Evolutionary conservation across 2,329 filamentous ascomycete genomes (phyloP), one percentile per base, ranked within the genome.

Genomic region (Colletotrichum musicola): DNA sequence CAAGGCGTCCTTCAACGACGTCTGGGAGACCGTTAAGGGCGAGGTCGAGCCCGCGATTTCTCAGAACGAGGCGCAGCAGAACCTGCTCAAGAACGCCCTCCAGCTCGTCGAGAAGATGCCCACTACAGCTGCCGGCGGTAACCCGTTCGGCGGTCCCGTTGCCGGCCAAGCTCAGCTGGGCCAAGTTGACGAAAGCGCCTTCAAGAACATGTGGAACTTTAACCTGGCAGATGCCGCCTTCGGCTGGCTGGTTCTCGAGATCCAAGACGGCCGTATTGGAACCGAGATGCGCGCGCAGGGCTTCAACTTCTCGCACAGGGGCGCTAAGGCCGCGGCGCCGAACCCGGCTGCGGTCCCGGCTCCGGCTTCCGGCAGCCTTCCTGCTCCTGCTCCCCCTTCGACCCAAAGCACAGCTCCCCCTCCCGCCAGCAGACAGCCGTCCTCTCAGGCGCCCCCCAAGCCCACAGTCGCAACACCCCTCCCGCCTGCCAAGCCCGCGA

Each of bases 151-250:
- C 51, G 95, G 95, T 14, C 93, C 93, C 35, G 89, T 91, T 61
- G 89, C 90, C 57, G 92, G 92, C 46, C 90, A 90, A 58, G 83
- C 87, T 61, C 88, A 89, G 66, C 91, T 93, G 58, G 96, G 96
- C 38, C 93, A 97, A 76, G 94, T 99, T 18, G 96, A 99, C 72
- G 96, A 99, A 84, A 98, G 95, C 75, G 96, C 96, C 1, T 99
- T 99, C 88, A 99, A 99, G 86, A 99, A 99, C 80, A 98, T 98
- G 96, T 99, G 96, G 96, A 99, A 99, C 81, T 99, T 99, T 83
- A 98, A 98, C 80, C 82, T 99, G 73, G 96, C 96, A 35, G 96
- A 99, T 83, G 96, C 96, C 63, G 95, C 96, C 20, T 99, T 98
- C 79, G 96, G 96, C 70, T 99, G 94, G 86, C 86, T 99, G 59